phyloP scores from a whole-genome alignment of 768 basidiomycete species.

The Daedalea quercina region DNA sequence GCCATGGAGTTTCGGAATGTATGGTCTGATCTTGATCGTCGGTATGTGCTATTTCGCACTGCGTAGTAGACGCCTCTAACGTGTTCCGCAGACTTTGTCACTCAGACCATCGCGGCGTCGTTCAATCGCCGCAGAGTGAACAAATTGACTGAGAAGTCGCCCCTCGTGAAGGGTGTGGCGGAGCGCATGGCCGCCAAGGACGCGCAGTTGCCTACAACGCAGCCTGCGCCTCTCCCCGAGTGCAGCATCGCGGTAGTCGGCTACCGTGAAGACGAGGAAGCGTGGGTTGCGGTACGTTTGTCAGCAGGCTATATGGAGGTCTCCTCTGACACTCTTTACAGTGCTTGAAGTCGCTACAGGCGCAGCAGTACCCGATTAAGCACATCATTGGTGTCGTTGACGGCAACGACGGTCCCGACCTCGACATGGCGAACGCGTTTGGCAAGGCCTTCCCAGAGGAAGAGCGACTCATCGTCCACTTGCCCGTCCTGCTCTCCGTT shows the following conservation, averaged over 20 bases:
- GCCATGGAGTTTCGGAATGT: constrained; percentile 9
- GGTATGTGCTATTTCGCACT: constrained; percentile 4
- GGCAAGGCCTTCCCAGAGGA: constrained; percentile 12
- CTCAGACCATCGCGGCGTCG: constrained; percentile 10
- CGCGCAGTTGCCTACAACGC: not conserved
- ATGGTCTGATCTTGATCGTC: constrained; percentile 7
- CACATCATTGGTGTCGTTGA: constrained; percentile 15
- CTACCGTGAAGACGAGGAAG: constrained; percentile 11
- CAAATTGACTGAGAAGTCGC: constrained; percentile 6
- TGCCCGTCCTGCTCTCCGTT: constrained; percentile 14
- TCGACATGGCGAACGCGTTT: constrained; percentile 11
- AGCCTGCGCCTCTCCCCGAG: constrained; percentile 6
- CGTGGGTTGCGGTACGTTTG: constrained; percentile 9
- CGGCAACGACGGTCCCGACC: constrained; percentile 12
- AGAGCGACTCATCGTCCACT: constrained; percentile 9
- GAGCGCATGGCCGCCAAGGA: constrained; percentile 2
- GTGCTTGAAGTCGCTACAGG: constrained; percentile 13
- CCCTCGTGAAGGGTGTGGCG: constrained; percentile 5
- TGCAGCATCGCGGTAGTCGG: constrained; percentile 14
- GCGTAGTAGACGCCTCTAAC: not conserved
- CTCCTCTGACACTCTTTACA: not conserved
- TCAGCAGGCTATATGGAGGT: not conserved
- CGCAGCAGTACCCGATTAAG: constrained; percentile 14
- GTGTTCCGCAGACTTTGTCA: constrained; percentile 4
- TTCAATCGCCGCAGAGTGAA: constrained; percentile 10